phyloP scores from a whole-genome alignment of 176 grass and related monocot species.

The Juncus inflexus region DNA sequence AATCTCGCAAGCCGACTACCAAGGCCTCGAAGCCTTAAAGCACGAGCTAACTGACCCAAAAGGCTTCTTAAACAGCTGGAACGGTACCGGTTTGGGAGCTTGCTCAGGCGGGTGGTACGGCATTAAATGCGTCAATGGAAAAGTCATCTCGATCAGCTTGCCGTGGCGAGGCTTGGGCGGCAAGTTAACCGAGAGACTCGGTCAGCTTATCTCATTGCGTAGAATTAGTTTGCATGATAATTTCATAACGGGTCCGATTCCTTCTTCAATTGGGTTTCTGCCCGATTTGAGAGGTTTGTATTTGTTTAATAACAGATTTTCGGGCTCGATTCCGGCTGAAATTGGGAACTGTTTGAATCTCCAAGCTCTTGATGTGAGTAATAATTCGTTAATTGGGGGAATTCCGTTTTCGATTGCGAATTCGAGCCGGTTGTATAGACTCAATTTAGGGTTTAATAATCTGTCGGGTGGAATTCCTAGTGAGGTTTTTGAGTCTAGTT shows the following conservation, averaged over 20 bases:
- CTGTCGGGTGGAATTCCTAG: conserved; percentile 33
- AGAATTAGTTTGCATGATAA: conserved; percentile 67
- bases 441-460: conserved; percentile 55
- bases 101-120: conserved; percentile 58
- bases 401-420: conserved; percentile 48
- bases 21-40: conserved; percentile 68
- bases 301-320: conserved; percentile 77
- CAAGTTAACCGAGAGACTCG: conserved; percentile 42
- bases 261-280: conserved; percentile 34
- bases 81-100: conserved; percentile 60
- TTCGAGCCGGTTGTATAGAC: conserved; percentile 49
- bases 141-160: conserved; percentile 56
- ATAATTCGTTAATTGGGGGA: conserved; percentile 39
- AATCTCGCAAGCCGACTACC: conserved; percentile 50
- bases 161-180: conserved; percentile 54
- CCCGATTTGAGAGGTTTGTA: conserved; percentile 49
- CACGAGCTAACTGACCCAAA: conserved; percentile 42
- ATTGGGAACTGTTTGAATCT: conserved; percentile 41
- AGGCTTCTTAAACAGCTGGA: conserved; percentile 54
- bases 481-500: conserved; percentile 13
- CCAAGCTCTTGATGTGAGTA: conserved; percentile 48
- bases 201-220: conserved; percentile 44
- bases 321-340: conserved; percentile 43
- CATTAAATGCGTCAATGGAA: conserved; percentile 61
- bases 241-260: conserved; percentile 40